phyloP scores from a whole-genome alignment of 2,329 filamentous ascomycete species.

The Aspergillus pseudotamarii region DNA sequence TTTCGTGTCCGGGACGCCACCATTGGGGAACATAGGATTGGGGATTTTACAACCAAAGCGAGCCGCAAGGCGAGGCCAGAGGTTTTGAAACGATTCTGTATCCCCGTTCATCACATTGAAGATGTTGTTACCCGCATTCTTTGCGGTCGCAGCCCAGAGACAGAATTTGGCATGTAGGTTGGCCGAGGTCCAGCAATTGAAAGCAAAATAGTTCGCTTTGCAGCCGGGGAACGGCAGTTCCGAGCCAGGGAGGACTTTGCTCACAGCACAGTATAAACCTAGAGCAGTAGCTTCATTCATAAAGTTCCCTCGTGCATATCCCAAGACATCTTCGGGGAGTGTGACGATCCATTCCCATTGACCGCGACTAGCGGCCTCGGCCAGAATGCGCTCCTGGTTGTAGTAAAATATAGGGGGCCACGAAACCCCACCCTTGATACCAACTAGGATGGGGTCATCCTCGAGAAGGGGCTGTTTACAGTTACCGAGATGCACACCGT shows the following conservation, averaged over 20 bases:
- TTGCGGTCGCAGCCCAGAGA: slow-evolving; percentile 38
- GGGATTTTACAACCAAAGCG: slow-evolving; percentile 39
- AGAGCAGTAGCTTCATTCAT: slow-evolving; percentile 47
- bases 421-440: slow-evolving; percentile 22
- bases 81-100: slow-evolving; percentile 39
- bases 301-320: slow-evolving; percentile 44
- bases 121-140: slow-evolving; percentile 37
- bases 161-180: slow-evolving; percentile 39
- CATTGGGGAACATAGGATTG: slow-evolving; percentile 27
- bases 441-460: slow-evolving; percentile 48
- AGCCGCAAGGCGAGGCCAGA: slow-evolving; percentile 46
- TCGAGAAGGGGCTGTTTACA: slow-evolving; percentile 54
- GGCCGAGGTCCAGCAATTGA: slow-evolving; percentile 39
- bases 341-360: slow-evolving; percentile 48
- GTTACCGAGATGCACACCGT: slow-evolving; percentile 55
- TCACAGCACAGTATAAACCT: slow-evolving; percentile 43
- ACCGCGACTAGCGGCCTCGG: slow-evolving; percentile 34
- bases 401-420: slow-evolving; percentile 57
- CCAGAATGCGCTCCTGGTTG: slow-evolving; percentile 51
- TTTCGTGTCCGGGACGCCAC: slow-evolving; percentile 14
- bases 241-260: slow-evolving; percentile 32
- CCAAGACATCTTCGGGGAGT: slow-evolving; percentile 51
- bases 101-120: slow-evolving; percentile 49
- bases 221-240: slow-evolving; percentile 40
- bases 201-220: slow-evolving; percentile 34